These are phyloP conservation scores for Pseudocercospora musae DNA, from an alignment of 2,329 filamentous ascomycete species.

Conservation along the genomic window DNA sequence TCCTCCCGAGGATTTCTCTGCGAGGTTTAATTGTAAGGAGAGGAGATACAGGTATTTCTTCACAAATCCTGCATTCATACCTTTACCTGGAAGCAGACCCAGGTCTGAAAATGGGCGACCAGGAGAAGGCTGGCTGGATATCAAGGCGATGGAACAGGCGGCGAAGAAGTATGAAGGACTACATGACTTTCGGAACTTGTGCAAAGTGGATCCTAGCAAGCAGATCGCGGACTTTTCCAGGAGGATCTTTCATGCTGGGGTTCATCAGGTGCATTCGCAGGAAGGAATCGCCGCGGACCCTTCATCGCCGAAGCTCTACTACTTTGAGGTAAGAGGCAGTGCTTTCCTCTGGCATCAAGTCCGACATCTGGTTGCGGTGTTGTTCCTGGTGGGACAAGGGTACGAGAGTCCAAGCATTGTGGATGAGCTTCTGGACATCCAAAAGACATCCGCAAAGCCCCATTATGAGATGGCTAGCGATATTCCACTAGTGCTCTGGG, in stretches of 20 bases:
- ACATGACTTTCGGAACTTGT: conserved; percentile 96
- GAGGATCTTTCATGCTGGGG: conserved; percentile 73
- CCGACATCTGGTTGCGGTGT: conserved; percentile 82
- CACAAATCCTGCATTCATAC: conserved; percentile 83
- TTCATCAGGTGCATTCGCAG: conserved; percentile 59
- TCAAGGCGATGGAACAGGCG: conserved; percentile 78
- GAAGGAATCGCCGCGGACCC: conserved; percentile 3
- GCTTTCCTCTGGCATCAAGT: conserved; percentile 99
- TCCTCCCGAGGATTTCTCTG: conserved; percentile 76
- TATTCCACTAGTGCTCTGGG: conserved; percentile 88
- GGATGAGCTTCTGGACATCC: conserved; percentile 69
- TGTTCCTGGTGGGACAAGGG: conserved; percentile 91
- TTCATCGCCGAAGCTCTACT: conserved; percentile 66
- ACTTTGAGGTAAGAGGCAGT: conserved; percentile 82
- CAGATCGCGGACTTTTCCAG: conserved; percentile 81
- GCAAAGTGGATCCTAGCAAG: conserved; percentile 87
- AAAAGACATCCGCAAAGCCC: conserved; percentile 69
- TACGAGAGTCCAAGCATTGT: conserved; percentile 74
- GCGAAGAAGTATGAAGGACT: conserved; percentile 75
- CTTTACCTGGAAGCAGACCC: conserved; percentile 46
- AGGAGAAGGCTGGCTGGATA: conserved; percentile 74
- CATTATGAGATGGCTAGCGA: conserved; percentile 90
- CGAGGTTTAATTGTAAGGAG: conserved; percentile 88
- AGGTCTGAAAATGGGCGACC: conserved; percentile 15
- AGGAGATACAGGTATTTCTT: conserved; percentile 96